Base-by-base conservation (phyloP, 345 rosid species). In the Cardamine occulta region DNA sequence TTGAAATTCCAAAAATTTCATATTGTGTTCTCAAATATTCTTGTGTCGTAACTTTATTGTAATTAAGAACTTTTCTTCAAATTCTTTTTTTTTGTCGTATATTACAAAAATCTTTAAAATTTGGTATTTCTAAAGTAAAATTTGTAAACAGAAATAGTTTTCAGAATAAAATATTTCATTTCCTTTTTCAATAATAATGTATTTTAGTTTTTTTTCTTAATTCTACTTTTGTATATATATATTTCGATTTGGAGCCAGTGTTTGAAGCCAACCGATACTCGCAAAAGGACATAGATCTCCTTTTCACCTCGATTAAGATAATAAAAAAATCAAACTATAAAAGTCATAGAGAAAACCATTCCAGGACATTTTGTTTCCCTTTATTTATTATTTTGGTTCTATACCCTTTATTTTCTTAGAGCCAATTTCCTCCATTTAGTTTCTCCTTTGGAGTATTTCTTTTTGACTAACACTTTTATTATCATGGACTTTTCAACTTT, bases 251-350 rank as follows among this genome's bases (percentile, higher is more conserved):
- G 52, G 13, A 19, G 4, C 9, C 8, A 2, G 31, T n/a, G 53
- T 19, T 13, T 11, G 12, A 29, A 48, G 45, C 58, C 58, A 65
- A 29, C 44, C 39, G 14, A 18, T 18, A 12, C 45, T 66, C 45
- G 19, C 70, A 18, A 66, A 31, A 19, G 0, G 70, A 66, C 70
- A 32, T 49, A 48, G 1, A 32, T 49, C 8, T 66, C 70, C 70
- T 49, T 66, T 66, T 66, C 70, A 48, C 11, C 11, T 48, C 29
- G 5, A 47, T 6, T 17, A 48, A 6, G 11, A 17, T 48, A 65
- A 65, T 65, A 4, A 29, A n/a, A 45, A 45, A 28, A 28, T 64
- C 24, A 63, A 57, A 44, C 39, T 28, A 39, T 21, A 6, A 58
- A 57, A 32, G 42, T 57, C 63, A 47, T 17, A 31, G 6, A 4